Conservation (phyloP, 2,329 filamentous ascomycete species). For the Ophiosphaerella herpotricha region DNA sequence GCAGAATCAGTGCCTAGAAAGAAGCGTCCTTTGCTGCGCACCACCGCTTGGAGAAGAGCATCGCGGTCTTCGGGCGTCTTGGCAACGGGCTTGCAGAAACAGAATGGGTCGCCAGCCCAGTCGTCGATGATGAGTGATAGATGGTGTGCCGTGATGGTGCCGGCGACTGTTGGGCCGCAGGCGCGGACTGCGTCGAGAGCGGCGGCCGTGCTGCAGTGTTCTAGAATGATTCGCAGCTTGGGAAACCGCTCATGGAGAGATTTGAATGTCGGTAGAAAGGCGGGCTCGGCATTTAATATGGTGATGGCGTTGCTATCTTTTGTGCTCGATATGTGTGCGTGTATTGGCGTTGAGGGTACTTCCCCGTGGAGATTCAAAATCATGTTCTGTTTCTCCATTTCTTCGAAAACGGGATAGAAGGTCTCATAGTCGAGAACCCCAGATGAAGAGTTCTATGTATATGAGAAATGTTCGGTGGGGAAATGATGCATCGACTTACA, state of each 20-base stretch:
- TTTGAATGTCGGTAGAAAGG: slow-evolving; percentile 79
- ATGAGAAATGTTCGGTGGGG: slow-evolving; percentile 25
- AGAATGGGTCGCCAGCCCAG: slow-evolving; percentile 70
- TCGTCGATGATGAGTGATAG: slow-evolving; percentile 80
- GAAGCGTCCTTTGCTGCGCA: slow-evolving; percentile 63
- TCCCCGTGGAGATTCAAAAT: slow-evolving; percentile 96
- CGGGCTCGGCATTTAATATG: slow-evolving; percentile 69
- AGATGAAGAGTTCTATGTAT: slow-evolving; percentile 58
- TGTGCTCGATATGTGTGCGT: slow-evolving; percentile 15
- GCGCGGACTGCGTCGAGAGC: slow-evolving; percentile 77
- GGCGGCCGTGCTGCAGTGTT: slow-evolving; percentile 86
- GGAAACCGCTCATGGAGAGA: slow-evolving; percentile 78
- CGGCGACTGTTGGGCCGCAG: slow-evolving; percentile 77
- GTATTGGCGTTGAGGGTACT: slow-evolving; percentile 60
- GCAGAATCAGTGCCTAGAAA: slow-evolving; percentile 76
- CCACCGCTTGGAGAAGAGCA: slow-evolving; percentile 69
- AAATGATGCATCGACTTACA: slow-evolving; percentile 14
- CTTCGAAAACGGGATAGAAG: slow-evolving; percentile 81
- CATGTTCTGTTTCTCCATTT: slow-evolving; percentile 83
- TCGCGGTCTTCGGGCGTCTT: slow-evolving; percentile 71
- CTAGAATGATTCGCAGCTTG: slow-evolving; percentile 66
- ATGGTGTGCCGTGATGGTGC: slow-evolving; percentile 86
- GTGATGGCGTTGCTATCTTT: slow-evolving; percentile 36
- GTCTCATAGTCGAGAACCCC: slow-evolving; percentile 72
- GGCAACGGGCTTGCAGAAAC: slow-evolving; percentile 74